A percentile compares a stretch with the other conserved stretches of the same genome.
These are phyloP conservation scores for Neurospora tetrasperma DNA, from an alignment of 495 filamentous ascomycete species.

Conservation along the genomic window DNA sequence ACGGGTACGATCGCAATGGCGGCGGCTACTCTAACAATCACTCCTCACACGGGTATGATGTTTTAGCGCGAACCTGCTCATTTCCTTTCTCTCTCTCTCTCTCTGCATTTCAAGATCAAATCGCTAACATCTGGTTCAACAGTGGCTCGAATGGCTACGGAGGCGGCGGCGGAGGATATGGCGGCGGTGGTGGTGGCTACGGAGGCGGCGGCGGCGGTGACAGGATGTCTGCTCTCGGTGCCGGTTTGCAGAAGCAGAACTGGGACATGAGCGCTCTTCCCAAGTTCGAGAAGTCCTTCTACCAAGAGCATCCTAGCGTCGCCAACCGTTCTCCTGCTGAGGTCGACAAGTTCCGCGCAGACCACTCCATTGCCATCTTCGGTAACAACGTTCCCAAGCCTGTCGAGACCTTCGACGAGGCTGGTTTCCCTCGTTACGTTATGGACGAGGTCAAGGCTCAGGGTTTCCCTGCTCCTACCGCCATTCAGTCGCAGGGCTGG, in stretches of 20 bases:
- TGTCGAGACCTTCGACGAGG: slow-evolving; percentile 94
- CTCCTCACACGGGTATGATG: slow-evolving; percentile 20
- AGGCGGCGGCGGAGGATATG: slow-evolving; percentile 15
- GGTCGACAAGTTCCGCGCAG: slow-evolving; percentile 75
- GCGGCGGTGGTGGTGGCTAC: slow-evolving; percentile 42
- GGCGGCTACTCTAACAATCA: slow-evolving; percentile 19
- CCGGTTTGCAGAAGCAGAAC: slow-evolving; percentile 69
- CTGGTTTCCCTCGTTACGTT: slow-evolving; percentile 91
- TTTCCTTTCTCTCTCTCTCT: slow-evolving; percentile 4
- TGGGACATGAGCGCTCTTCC: slow-evolving; percentile 76
- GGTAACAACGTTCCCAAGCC: slow-evolving; percentile 78
- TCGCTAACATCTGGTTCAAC: slow-evolving; percentile 17
- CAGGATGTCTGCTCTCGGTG: slow-evolving; percentile 86
- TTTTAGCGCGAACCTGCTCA: not conserved
- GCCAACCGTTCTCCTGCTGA: slow-evolving; percentile 62
- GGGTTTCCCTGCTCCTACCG: slow-evolving; percentile 82
- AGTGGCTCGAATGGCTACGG: slow-evolving; percentile 24
- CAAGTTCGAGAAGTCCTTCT: slow-evolving; percentile 99
- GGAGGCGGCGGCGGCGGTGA: slow-evolving; percentile 62
- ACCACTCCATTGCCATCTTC: slow-evolving; percentile 67
- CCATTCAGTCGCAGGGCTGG: slow-evolving; percentile 98
- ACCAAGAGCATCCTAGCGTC: slow-evolving; percentile 84
- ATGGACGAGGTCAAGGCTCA: slow-evolving; percentile 97
- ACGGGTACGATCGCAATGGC: slow-evolving; percentile 21
- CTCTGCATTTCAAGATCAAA: slow-evolving; percentile 12